A percentile compares a stretch with the other conserved stretches of the same genome.
These are phyloP conservation scores for Leptographium radiaticola DNA, from an alignment of 2,329 filamentous ascomycete species.

Conservation along the genomic window DNA sequence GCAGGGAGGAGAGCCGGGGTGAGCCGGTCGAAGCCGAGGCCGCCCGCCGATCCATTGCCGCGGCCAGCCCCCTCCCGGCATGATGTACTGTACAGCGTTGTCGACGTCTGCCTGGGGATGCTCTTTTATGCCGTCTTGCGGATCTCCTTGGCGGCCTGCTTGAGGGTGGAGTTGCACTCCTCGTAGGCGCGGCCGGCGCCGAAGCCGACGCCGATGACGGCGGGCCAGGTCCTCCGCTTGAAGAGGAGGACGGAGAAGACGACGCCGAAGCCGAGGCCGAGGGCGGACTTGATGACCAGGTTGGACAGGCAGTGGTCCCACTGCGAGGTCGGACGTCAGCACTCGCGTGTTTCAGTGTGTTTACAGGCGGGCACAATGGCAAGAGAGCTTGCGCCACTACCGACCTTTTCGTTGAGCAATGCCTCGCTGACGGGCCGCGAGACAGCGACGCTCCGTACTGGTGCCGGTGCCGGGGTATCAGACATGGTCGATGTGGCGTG, in stretches of 20 bases:
- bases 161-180: slow-evolving; percentile 80
- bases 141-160: slow-evolving; percentile 45
- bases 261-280: slow-evolving; percentile 93
- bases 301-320: slow-evolving; percentile 99
- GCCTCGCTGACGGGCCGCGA: slow-evolving; percentile 91
- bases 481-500: slow-evolving; percentile 31
- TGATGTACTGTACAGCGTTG: too few relatives aligned
- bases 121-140: slow-evolving; percentile 34
- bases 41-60: too few relatives aligned
- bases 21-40: too few relatives aligned
- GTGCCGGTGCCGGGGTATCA: slow-evolving; percentile 38
- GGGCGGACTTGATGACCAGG: slow-evolving; percentile 87
- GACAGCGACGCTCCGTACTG: slow-evolving; percentile 48
- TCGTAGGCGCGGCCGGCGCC: slow-evolving; percentile 95
- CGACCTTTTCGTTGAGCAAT: slow-evolving; percentile 97
- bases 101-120: neutral
- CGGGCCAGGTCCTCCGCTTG: slow-evolving; percentile 95
- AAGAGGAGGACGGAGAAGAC: slow-evolving; percentile 98
- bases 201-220: slow-evolving; percentile 88
- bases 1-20: neutral
- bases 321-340: slow-evolving; percentile 30
- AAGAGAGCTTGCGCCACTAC: neutral
- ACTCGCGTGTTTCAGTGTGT: too few relatives aligned
- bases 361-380: too few relatives aligned
- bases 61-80: too few relatives aligned